Base-by-base conservation (phyloP, 495 filamentous ascomycete species). In the Penicillium simplicissimum region DNA sequence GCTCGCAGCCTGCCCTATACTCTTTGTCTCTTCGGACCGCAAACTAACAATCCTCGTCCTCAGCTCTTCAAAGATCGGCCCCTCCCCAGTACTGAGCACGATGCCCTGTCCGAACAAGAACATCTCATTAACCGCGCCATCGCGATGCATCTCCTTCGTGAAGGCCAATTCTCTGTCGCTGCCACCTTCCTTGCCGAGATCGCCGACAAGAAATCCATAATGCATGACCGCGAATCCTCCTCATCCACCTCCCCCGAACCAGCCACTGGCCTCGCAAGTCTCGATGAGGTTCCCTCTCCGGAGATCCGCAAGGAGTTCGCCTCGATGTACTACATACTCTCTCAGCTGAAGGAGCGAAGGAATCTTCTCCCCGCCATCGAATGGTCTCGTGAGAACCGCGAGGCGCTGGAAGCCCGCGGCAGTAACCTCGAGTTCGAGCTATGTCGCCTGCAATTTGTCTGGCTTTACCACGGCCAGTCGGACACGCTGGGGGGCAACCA, bases 341-440 rank as follows among this genome's bases (percentile, higher is more conserved):
- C 88, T 57, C 80, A 93, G 36, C 76, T 99, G 48, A 88, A 88
- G 55, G 76, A 84, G 8, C 73, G 82, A 5, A 82, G 82, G 23
- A 90, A 97, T 64, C 83, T 98, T 4, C 65, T 79, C 0, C 92
- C 92, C 0, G 95, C 95, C 3, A 98, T 98, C 21, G 73, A 82
- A 57, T 99, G 95, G 95, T 89, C 96, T 0, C 77, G 88, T 15
- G 71, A 81, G 2, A 87, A 97, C 63, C 86, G 85, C 40, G 71
- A 71, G 15, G 78, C 85, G 23, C 80, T 99, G 25, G 92, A 96
- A 64, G 82, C 83, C 1, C 83, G 95, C 42, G 96, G 94, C 4
- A 93, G 90, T 64, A 96, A 96, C 63, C 84, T 99, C 3, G 94
- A 97, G 70, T 99, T 97, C 54, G 94, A 99, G 52, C 87, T 99